Percentiles rank a stretch among this genome's conserved stretches.
Conservation (phyloP, 2,329 filamentous ascomycete genomes). For the Calonectria multiphialidica region DNA sequence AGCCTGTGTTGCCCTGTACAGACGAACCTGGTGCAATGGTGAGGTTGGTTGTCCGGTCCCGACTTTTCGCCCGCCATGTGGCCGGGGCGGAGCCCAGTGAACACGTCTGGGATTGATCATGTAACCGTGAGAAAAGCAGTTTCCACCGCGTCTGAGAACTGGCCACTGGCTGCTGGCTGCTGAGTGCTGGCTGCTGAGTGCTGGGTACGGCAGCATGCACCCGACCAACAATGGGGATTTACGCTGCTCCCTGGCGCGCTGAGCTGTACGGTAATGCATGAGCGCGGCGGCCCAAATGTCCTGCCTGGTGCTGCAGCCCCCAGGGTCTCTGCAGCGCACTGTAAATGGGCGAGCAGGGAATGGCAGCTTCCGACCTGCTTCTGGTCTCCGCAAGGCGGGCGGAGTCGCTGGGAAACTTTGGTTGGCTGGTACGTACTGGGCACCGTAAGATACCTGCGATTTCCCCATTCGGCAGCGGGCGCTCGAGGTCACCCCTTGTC, state of each 20-base stretch:
- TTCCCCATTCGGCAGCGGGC: neutral
- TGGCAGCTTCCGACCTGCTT: neutral
- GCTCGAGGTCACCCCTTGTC: neutral
- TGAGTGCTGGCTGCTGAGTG: no score
- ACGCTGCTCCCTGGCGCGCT: neutral
- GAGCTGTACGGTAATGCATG: neutral
- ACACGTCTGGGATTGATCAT: slow-evolving; percentile 2
- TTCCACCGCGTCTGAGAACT: neutral
- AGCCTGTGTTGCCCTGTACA: neutral
- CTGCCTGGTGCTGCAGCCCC: neutral
- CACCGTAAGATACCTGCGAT: neutral
- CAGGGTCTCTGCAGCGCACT: neutral
- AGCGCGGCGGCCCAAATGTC: neutral
- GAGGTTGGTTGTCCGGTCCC: neutral
- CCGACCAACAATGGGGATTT: neutral
- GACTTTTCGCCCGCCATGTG: neutral
- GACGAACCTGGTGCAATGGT: neutral
- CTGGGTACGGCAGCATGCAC: no score
- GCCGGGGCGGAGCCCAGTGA: neutral
- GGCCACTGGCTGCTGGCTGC: no score
- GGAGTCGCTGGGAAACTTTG: neutral
- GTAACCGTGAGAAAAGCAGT: neutral
- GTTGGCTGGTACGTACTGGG: neutral
- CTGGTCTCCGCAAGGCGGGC: neutral
- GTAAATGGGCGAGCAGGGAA: neutral